phyloP scores from a whole-genome alignment of 176 grass and related monocot species.

The Zoysia pacifica region DNA sequence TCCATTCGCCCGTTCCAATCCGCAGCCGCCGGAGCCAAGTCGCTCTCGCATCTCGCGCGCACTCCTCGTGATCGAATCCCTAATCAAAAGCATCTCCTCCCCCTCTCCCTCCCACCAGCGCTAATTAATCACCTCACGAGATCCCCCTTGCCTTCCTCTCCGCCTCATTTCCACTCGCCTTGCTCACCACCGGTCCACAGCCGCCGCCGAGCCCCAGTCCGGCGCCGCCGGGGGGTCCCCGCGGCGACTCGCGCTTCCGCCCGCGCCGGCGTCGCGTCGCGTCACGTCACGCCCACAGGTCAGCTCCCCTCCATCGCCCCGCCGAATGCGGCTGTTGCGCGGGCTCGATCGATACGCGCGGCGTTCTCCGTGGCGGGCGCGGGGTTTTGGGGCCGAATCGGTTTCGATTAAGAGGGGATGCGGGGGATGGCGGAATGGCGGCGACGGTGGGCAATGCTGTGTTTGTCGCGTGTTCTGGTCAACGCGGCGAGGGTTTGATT shows the following conservation, averaged over 20 bases:
- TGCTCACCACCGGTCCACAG: neutral
- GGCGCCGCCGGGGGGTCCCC: neutral
- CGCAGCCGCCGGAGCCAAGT: neutral
- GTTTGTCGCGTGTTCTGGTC: constrained; percentile 5
- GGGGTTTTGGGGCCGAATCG: neutral
- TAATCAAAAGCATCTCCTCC: constrained; percentile 27
- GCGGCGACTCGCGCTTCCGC: constrained; percentile 7
- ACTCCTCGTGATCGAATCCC: constrained; percentile 35
- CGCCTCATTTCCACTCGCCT: neutral
- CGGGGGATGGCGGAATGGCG: neutral
- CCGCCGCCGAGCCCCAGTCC: neutral
- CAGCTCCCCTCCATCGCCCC: neutral
- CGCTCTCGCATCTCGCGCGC: constrained; percentile 31
- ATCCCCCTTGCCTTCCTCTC: constrained; percentile 45
- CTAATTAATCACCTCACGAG: constrained; percentile 51
- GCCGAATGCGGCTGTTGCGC: constrained; percentile 10
- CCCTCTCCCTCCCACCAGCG: constrained; percentile 16
- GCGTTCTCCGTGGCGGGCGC: neutral
- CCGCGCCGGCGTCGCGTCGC: neutral
- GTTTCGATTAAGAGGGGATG: neutral
- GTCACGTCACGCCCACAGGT: constrained; percentile 19
- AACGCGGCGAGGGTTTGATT: constrained; percentile 44
- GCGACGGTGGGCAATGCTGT: constrained; percentile 21
- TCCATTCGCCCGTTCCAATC: constrained; percentile 31
- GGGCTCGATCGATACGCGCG: constrained; percentile 5